Conservation (phyloP, 2,329 filamentous ascomycete species). For the Phoma sp. region DNA sequence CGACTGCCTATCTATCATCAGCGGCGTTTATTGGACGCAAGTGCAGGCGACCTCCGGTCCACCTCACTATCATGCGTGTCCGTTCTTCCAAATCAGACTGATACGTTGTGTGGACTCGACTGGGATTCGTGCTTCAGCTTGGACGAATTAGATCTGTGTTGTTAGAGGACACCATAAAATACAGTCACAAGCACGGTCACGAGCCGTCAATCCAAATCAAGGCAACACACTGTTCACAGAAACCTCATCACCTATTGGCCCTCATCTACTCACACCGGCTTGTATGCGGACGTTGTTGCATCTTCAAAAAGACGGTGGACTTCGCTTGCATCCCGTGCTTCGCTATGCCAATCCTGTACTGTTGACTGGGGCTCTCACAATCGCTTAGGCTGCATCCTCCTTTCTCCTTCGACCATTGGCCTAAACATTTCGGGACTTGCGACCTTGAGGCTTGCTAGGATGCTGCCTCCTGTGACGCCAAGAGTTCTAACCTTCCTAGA, state of each 20-base stretch:
- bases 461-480: neutral
- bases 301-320: slow-evolving; percentile 32
- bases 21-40: neutral
- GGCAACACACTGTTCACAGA: slow-evolving; percentile 31
- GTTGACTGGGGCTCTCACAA: slow-evolving; percentile 3
- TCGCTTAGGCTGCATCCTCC: slow-evolving; percentile 17
- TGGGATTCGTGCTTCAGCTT: neutral
- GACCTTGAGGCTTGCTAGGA: slow-evolving; percentile 3
- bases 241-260: slow-evolving; percentile 4
- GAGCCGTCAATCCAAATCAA: slow-evolving; percentile 16
- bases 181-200: slow-evolving; percentile 16
- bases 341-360: slow-evolving; percentile 17
- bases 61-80: no score
- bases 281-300: slow-evolving; percentile 22
- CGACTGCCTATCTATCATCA: neutral
- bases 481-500: slow-evolving; percentile 6
- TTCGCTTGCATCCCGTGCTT: slow-evolving; percentile 12
- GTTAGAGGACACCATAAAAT: slow-evolving; percentile 1
- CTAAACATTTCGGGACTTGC: neutral
- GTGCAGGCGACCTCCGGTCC: neutral
- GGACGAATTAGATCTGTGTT: slow-evolving; percentile 1
- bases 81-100: neutral
- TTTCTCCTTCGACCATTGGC: slow-evolving; percentile 26
- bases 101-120: neutral
- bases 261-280: slow-evolving; percentile 6